Evolutionary conservation across 352 stramenopile species (phyloP), one percentile per base, ranked within the genome.

Genomic region (Pythium coloratum): DNA sequence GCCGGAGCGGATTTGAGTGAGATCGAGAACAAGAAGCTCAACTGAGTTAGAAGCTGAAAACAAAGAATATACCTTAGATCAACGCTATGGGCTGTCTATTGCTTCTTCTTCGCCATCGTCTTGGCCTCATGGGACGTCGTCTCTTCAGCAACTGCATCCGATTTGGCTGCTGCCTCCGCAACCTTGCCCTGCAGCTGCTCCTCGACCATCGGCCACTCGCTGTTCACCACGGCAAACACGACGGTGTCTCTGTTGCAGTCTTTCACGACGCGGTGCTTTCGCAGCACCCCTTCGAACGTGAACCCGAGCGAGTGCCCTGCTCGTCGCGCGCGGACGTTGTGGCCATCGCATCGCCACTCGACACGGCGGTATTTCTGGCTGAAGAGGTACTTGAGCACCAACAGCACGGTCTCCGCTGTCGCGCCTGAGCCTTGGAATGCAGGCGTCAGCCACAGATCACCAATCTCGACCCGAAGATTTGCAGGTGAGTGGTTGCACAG

Each of bases 201-300:
- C 53, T 88, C 73, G 59, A 94, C 79, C 24, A 78, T 66, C 0
- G 69, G 71, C 90, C 90, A 97, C 51, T 97, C 88, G 63, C 84
- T 95, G 76, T 97, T 97, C 51, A 96, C 81, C 55, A 87, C 77
- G 54, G 87, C 75, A 64, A 97, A 96, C 2, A 95, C 64, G 12
- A 90, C 89, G 12, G 88, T 94, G 67, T 97, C 90, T 20, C 80
- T 75, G 55, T 97, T 97, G 69, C 85, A 86, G 6, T 85, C 79
- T 71, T 96, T 92, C 47, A 92, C 70, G 63, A 97, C 81, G 60
- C 80, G 78, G 69, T 97, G 87, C 67, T 97, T 97, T 10, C 88
- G 81, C 61, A 96, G 69, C 9, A 97, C 89, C 8, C 90, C 90
- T 74, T 97, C 90, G 62, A 97, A 91, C 10, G 77, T 81, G 59